Percentiles rank a stretch among this genome's conserved stretches.
Evolutionary conservation across 208 protist genomes (phyloP).

Genomic region (Leishmania major): DNA sequence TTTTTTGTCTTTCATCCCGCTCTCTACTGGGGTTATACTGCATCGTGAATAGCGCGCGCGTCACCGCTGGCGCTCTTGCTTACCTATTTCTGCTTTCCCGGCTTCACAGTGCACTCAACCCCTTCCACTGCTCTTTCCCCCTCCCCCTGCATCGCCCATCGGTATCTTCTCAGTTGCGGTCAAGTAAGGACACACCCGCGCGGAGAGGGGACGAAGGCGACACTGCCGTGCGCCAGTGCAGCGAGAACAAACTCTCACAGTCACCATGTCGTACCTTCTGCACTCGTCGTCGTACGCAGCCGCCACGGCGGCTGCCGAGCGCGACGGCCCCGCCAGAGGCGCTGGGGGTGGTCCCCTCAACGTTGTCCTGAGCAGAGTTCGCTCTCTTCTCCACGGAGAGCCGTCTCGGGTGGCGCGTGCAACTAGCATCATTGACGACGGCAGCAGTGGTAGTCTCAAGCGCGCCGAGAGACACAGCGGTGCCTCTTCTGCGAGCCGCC

Average conservation of each 20-base stretch:
- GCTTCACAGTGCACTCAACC: neutral
- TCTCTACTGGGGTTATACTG: neutral
- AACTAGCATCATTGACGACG: neutral
- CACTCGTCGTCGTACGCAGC: neutral
- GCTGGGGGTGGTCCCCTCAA: slow-evolving; percentile 3
- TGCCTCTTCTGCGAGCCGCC: slow-evolving; percentile 1
- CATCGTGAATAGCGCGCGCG: neutral
- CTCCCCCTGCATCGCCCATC: neutral
- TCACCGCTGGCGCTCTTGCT: neutral
- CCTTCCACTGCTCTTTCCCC: neutral
- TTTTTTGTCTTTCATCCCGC: neutral
- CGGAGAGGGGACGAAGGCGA: neutral
- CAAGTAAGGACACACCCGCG: neutral
- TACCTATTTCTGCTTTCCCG: neutral
- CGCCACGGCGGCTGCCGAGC: neutral
- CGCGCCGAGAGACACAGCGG: neutral
- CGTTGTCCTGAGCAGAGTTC: slow-evolving; percentile 1
- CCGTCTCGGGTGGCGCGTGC: neutral
- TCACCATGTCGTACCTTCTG: slow-evolving; percentile 21
- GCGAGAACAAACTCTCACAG: neutral
- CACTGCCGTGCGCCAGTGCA: neutral
- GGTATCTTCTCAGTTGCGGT: neutral
- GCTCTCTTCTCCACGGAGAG: slow-evolving; percentile 28
- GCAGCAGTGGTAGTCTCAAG: neutral
- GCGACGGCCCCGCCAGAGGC: neutral